These are phyloP conservation scores for Melanomma pulvis-pyrius DNA, from an alignment of 495 filamentous ascomycete genomes.

Conservation along the genomic window DNA sequence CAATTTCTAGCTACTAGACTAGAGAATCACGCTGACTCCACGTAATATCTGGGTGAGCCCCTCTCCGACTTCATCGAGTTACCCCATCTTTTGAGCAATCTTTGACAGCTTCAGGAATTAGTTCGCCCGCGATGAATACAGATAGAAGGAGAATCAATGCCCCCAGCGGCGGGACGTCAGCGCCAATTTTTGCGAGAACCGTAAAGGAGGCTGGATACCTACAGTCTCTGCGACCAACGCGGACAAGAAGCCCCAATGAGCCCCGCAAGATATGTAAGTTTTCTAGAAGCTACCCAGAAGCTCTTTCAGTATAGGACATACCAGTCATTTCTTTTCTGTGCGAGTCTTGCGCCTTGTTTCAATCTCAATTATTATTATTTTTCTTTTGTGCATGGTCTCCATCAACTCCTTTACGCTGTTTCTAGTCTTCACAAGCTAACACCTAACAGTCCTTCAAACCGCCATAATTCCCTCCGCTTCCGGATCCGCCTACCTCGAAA, in stretches of 20 bases:
- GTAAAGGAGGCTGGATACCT: conserved; percentile 43
- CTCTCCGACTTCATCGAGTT: too few species aligned
- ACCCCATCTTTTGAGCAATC: background rate
- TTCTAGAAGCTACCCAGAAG: background rate
- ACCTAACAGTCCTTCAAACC: conserved; percentile 76
- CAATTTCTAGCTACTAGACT: too few species aligned
- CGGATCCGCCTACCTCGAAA: conserved; percentile 91
- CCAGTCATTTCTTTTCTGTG: background rate
- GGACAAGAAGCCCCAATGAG: conserved; percentile 57
- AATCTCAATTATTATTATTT: too few species aligned
- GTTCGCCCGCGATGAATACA: conserved; percentile 56
- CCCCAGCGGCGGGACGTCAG: conserved; percentile 72
- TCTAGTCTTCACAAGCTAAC: conserved; percentile 16
- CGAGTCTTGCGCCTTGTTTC: too few species aligned
- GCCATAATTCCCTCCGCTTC: conserved; percentile 90
- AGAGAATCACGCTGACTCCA: too few species aligned
- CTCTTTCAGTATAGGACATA: too few species aligned
- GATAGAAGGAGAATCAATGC: conserved; percentile 93
- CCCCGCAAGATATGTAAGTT: conserved; percentile 82
- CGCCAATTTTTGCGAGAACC: conserved; percentile 66
- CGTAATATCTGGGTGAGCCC: too few species aligned
- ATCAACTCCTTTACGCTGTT: conserved; percentile 2
- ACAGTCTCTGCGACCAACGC: conserved; percentile 53
- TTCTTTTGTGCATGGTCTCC: background rate
- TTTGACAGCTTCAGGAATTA: background rate